Evolutionary conservation across 192 early-diverging fungal genomes (phyloP), one percentile per base, ranked within the genome.

Genomic region (Coemansia brasiliensis): DNA sequence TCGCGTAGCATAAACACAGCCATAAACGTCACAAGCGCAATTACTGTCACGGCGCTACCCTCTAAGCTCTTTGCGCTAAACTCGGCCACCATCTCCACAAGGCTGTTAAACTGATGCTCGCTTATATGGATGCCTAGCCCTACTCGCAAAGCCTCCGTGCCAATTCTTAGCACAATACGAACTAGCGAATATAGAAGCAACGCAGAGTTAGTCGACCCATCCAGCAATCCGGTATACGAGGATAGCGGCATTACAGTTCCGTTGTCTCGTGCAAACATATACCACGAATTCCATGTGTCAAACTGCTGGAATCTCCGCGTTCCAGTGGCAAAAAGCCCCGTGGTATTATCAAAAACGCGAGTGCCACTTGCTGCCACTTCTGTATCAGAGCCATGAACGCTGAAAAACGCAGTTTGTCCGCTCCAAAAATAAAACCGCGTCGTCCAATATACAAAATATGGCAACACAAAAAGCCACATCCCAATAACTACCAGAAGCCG

Each of bases 361-460:
- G 32, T 35, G 6, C 32, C 32, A 1, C 32, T 10, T 35, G 3
- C 32, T 10, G 10, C 32, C 10, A 10, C 32, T 35, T 35, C 32
- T 10, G 10, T 35, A 35, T 35, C 32, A 10, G 32, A 35, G 1
- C 10, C 32, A 35, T 35, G 3, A 1, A 10, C 32, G 6, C 32
- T 35, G 32, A 35, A 35, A 35, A 35, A 35, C 17, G 51, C 58
- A 38, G 70, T 67, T 52, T 88, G 85, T 8, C 85, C 87, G 52
- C 82, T 82, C 90, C 88, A 91, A 56, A 93, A 94, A 65, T 88
- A 92, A 57, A 92, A 82, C 17, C 90, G 82, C 88, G 87, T 91
- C 15, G 88, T 82, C 90, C 91, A 93, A 35, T 91, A 82, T 2
- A 92, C 86, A 37, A 87, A 66, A 51, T 89, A 92, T 12, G 95